Percentiles rank a stretch among this genome's conserved stretches.
These are phyloP conservation scores for Apophysomyces variabilis DNA, from an alignment of 371 early-diverging fungal genomes.

Conservation along the genomic window DNA sequence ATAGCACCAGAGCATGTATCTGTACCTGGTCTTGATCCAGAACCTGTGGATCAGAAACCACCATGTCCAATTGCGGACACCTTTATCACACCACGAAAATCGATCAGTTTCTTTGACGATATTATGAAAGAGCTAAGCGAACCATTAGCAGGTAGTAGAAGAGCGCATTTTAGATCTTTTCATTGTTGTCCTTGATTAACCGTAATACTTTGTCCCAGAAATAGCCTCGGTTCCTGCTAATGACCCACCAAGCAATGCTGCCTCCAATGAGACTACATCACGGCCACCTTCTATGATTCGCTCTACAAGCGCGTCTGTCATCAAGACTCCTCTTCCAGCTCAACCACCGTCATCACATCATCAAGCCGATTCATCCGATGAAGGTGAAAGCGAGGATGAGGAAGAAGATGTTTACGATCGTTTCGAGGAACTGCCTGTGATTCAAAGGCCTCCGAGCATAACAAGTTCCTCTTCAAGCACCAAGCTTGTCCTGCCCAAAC, in stretches of 20 bases:
- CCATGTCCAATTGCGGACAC: not conserved
- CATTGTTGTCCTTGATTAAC: too few species aligned
- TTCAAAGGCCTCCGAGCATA: not conserved
- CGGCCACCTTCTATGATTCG: not conserved
- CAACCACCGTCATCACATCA: not conserved
- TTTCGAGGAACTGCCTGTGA: not conserved
- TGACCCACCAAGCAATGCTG: not conserved
- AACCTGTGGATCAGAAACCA: not conserved
- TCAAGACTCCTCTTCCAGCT: slow-evolving; percentile 4
- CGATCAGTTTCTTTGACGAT: slow-evolving; percentile 4
- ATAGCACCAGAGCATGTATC: not conserved
- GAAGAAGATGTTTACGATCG: slow-evolving; percentile 2
- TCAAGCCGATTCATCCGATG: slow-evolving; percentile 8
- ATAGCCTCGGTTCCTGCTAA: not conserved
- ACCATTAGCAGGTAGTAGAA: not conserved
- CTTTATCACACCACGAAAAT: not conserved
- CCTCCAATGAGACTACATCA: not conserved
- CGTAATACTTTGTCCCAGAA: not conserved
- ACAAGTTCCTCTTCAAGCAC: not conserved
- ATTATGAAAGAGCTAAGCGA: not conserved
- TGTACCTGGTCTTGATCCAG: not conserved
- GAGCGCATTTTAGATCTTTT: too few species aligned
- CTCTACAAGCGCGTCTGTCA: not conserved
- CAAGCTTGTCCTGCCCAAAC: not conserved
- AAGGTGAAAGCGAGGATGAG: not conserved